These are phyloP conservation scores for Helianthus tuberosus DNA, from an alignment of 129 eudicot genomes.

Conservation along the genomic window DNA sequence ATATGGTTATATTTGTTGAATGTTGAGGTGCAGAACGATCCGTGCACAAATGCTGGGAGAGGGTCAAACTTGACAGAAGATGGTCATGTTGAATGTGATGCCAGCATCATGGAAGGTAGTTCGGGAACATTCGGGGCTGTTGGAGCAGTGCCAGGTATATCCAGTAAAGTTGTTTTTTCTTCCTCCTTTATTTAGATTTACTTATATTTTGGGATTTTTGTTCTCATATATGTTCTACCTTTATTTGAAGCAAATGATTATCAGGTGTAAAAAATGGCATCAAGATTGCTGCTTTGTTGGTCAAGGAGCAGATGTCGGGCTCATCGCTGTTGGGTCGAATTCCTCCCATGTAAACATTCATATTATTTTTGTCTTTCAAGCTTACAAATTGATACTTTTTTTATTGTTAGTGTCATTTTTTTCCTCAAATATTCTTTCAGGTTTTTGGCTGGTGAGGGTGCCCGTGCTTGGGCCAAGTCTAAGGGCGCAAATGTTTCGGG, in stretches of 20 bases:
- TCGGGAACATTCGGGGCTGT: constrained; percentile 94
- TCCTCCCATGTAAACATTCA: constrained; percentile 72
- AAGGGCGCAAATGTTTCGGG: constrained; percentile 50
- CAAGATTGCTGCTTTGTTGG: constrained; percentile 73
- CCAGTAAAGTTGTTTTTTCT: background rate
- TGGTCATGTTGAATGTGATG: constrained; percentile 97
- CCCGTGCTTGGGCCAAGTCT: constrained; percentile 77
- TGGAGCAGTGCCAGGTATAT: constrained; percentile 94
- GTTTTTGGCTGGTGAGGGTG: constrained; percentile 96
- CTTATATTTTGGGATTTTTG: constrained; percentile 15
- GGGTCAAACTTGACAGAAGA: constrained; percentile 95
- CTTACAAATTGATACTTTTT: background rate
- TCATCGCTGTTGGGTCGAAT: constrained; percentile 85
- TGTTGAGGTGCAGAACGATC: constrained; percentile 74
- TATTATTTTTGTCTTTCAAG: background rate
- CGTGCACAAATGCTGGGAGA: constrained; percentile 89
- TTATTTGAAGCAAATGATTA: constrained; percentile 60
- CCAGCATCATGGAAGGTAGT: constrained; percentile 87
- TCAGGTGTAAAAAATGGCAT: constrained; percentile 93
- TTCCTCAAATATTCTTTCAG: constrained; percentile 36
- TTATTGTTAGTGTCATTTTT: background rate
- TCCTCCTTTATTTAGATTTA: background rate
- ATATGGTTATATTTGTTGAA: constrained; percentile 6
- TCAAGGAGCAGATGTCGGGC: constrained; percentile 75
- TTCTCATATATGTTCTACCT: constrained; percentile 40